These are phyloP conservation scores for Penicillium parvum DNA, from an alignment of 495 filamentous ascomycete species.

Conservation along the genomic window DNA sequence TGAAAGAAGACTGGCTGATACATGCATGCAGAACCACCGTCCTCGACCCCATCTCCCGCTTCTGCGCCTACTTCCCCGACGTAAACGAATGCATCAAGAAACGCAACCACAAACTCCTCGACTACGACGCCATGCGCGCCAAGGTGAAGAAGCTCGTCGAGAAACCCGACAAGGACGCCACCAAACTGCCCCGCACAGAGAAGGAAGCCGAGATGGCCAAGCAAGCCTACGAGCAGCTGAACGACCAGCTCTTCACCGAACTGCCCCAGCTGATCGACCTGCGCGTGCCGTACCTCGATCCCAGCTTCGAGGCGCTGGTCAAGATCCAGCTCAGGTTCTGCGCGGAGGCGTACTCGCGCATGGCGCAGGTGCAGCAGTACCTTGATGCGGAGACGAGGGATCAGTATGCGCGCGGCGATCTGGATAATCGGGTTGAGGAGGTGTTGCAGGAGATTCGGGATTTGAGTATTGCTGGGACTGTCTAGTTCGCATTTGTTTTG, in stretches of 20 bases:
- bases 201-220: conserved; percentile 92
- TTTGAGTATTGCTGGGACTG: conserved; percentile 83
- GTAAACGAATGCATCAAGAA: conserved; percentile 99
- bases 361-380: conserved; percentile 99
- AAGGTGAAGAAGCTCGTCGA: conserved; percentile 95
- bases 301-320: conserved; percentile 92
- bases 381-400: conserved; percentile 94
- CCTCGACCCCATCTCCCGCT: conserved; percentile 87
- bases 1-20: not conserved
- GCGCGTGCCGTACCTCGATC: conserved; percentile 93
- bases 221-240: conserved; percentile 89
- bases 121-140: conserved; percentile 92
- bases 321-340: conserved; percentile 98
- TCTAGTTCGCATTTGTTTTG: conserved; percentile 36
- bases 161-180: conserved; percentile 97
- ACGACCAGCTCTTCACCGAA: conserved; percentile 90
- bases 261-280: conserved; percentile 97
- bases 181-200: conserved; percentile 89
- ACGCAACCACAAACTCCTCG: conserved; percentile 92
- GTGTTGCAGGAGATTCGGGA: conserved; percentile 96
- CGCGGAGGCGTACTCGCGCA: conserved; percentile 90
- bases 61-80: conserved; percentile 98
- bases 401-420: conserved; percentile 88
- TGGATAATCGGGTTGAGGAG: conserved; percentile 91
- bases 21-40: conserved; percentile 66